Conservation (phyloP, 192 early-diverging fungal genomes). For the Dimargaris xerosporica region DNA sequence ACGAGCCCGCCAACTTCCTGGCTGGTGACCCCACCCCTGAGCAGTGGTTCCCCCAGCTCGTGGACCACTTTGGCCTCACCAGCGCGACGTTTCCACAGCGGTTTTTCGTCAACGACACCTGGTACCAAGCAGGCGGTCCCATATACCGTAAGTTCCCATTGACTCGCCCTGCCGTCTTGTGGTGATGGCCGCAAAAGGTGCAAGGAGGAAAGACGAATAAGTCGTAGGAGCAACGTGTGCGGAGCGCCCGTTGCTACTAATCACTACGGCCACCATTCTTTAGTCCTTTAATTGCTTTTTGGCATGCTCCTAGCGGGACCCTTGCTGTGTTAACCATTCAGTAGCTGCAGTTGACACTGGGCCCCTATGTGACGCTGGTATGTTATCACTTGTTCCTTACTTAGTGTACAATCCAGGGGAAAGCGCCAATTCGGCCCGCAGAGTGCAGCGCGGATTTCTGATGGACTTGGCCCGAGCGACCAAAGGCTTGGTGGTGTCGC, state of each 20-base stretch:
- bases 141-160: slow-evolving; percentile 15
- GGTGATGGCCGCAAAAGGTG: too few relatives aligned
- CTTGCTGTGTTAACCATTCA: too few relatives aligned
- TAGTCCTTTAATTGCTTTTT: neutral
- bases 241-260: neutral
- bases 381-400: neutral
- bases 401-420: slow-evolving; percentile 21
- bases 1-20: neutral
- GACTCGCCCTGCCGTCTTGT: too few relatives aligned
- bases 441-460: slow-evolving; percentile 13
- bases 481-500: slow-evolving; percentile 35
- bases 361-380: too few relatives aligned
- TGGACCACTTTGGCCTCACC: slow-evolving; percentile 23
- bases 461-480: slow-evolving; percentile 36
- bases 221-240: too few relatives aligned
- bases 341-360: too few relatives aligned
- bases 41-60: slow-evolving; percentile 25
- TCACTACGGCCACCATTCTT: too few relatives aligned
- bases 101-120: slow-evolving; percentile 22
- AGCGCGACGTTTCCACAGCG: slow-evolving; percentile 26
- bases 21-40: slow-evolving; percentile 10
- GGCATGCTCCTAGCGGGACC: too few relatives aligned
- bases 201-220: too few relatives aligned
- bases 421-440: slow-evolving; percentile 12
- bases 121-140: slow-evolving; percentile 25